Conservation (phyloP, 2,329 filamentous ascomycete genomes). For the Xylariaceae sp. region DNA sequence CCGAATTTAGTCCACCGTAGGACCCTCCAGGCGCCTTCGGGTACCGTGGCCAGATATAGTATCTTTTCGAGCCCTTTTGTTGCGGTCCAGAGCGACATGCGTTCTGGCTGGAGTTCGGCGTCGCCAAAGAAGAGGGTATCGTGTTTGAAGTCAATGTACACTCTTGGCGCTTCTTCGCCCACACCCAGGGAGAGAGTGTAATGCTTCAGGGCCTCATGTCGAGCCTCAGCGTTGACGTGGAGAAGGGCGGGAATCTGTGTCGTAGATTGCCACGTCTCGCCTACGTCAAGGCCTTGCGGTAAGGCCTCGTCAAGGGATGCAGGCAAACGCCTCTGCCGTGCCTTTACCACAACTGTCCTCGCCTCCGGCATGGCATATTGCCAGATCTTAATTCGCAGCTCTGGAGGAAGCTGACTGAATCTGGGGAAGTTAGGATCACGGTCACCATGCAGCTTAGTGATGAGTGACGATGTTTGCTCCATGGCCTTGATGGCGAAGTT, state of each 20-base stretch:
- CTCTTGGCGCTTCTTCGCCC: slow-evolving; percentile 22
- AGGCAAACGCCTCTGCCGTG: slow-evolving; percentile 9
- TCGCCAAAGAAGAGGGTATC: slow-evolving; percentile 32
- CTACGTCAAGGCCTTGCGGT: slow-evolving; percentile 9
- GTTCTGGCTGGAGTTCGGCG: slow-evolving; percentile 27
- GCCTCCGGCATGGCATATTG: slow-evolving; percentile 29
- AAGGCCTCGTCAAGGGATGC: slow-evolving; percentile 28
- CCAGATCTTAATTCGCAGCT: slow-evolving; percentile 33
- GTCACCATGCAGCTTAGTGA: slow-evolving; percentile 11
- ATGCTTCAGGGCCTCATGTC: slow-evolving; percentile 30
- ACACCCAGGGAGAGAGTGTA: slow-evolving; percentile 29
- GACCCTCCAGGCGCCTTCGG: slow-evolving; percentile 31
- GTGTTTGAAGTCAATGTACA: slow-evolving; percentile 31
- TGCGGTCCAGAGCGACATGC: slow-evolving; percentile 26
- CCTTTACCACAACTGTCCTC: slow-evolving; percentile 27
- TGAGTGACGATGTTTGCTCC: slow-evolving; percentile 19
- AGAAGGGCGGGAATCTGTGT: slow-evolving; percentile 30
- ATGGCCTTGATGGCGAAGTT: slow-evolving; percentile 24
- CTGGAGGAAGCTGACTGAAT: slow-evolving; percentile 31
- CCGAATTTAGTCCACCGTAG: slow-evolving; percentile 28
- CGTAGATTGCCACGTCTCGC: slow-evolving; percentile 29
- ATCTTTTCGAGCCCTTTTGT: slow-evolving; percentile 27
- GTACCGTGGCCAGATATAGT: slow-evolving; percentile 29
- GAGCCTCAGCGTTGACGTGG: slow-evolving; percentile 31
- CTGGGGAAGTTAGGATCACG: slow-evolving; percentile 22